Percentiles rank a stretch among this genome's conserved stretches.
These are phyloP conservation scores for Trichocladium antarcticum DNA, from an alignment of 495 filamentous ascomycete genomes.

Conservation along the genomic window DNA sequence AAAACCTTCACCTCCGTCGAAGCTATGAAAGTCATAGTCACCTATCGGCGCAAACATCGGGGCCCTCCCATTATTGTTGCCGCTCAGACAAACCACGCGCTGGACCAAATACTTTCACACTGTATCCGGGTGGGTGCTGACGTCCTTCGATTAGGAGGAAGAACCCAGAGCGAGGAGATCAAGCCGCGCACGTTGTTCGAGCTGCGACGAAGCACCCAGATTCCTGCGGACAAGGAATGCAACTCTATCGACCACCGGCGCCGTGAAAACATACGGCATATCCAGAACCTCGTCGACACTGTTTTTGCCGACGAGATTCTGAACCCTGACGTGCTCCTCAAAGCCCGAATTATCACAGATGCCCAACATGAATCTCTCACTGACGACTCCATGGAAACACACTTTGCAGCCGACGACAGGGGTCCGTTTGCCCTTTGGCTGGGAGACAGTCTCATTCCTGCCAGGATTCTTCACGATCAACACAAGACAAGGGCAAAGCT, in stretches of 20 bases:
- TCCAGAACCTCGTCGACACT: slow-evolving; percentile 35
- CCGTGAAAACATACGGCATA: slow-evolving; percentile 19
- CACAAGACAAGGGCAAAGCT: slow-evolving; percentile 20
- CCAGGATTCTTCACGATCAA: slow-evolving; percentile 8
- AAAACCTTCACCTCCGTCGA: slow-evolving; percentile 71
- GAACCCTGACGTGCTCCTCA: slow-evolving; percentile 33
- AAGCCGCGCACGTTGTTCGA: slow-evolving; percentile 55
- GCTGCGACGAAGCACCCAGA: slow-evolving; percentile 32
- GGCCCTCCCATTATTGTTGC: slow-evolving; percentile 52
- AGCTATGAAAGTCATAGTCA: slow-evolving; percentile 58
- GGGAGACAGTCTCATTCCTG: slow-evolving; percentile 34
- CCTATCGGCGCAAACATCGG: slow-evolving; percentile 27
- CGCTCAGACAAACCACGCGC: slow-evolving; percentile 86
- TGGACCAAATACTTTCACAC: slow-evolving; percentile 71
- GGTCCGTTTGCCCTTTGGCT: slow-evolving; percentile 55
- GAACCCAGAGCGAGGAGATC: slow-evolving; percentile 54
- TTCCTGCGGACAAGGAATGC: slow-evolving; percentile 13
- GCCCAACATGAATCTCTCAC: slow-evolving; percentile 52
- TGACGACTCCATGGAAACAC: slow-evolving; percentile 44
- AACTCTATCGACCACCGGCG: slow-evolving; percentile 18
- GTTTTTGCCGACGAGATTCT: slow-evolving; percentile 46
- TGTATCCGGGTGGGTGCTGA: slow-evolving; percentile 52
- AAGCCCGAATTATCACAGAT: slow-evolving; percentile 47
- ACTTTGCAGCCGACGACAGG: slow-evolving; percentile 18
- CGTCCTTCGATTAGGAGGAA: slow-evolving; percentile 69